A percentile compares a stretch with the other conserved stretches of the same genome.
Conservation (phyloP, 441 rosid species). For the Bruguiera hainesii region DNA sequence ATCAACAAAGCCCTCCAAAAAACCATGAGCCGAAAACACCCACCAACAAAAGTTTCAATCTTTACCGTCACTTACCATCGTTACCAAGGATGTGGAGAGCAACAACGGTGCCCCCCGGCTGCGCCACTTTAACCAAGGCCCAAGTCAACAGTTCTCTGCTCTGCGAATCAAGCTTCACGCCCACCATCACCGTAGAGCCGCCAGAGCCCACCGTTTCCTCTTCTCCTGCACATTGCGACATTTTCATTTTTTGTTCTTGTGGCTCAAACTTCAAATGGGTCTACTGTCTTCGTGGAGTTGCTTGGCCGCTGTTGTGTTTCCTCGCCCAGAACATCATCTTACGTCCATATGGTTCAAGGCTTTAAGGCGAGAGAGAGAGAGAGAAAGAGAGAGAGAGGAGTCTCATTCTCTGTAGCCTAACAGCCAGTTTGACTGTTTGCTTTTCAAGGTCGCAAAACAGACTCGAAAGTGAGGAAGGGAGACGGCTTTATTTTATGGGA, state of each 20-base stretch:
- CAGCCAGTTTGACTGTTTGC: slow-evolving; percentile 45
- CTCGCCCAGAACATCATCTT: slow-evolving; percentile 31
- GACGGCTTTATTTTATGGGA: not conserved
- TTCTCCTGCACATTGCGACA: slow-evolving; percentile 32
- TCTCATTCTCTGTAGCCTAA: slow-evolving; percentile 20
- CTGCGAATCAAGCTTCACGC: slow-evolving; percentile 65
- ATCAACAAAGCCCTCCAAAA: slow-evolving; percentile 34
- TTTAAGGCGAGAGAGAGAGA: slow-evolving; percentile 4
- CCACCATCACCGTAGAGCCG: slow-evolving; percentile 66
- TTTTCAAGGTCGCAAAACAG: slow-evolving; percentile 41
- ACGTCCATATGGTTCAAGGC: slow-evolving; percentile 14
- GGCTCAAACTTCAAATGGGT: not conserved
- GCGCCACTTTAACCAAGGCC: slow-evolving; percentile 85
- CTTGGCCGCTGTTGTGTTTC: slow-evolving; percentile 15
- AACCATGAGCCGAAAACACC: slow-evolving; percentile 21
- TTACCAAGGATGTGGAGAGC: slow-evolving; percentile 78
- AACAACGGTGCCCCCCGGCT: slow-evolving; percentile 77
- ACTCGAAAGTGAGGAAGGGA: slow-evolving; percentile 22
- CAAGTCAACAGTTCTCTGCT: slow-evolving; percentile 81
- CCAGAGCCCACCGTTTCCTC: slow-evolving; percentile 27
- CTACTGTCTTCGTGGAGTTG: not conserved
- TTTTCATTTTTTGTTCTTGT: slow-evolving; percentile 21
- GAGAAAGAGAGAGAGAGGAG: slow-evolving; percentile 5
- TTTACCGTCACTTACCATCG: slow-evolving; percentile 37
- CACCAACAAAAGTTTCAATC: not conserved